Percentiles rank a stretch among this genome's conserved stretches.
Conservation (phyloP, 257 asterid species). For the Solanum habrochaites region DNA sequence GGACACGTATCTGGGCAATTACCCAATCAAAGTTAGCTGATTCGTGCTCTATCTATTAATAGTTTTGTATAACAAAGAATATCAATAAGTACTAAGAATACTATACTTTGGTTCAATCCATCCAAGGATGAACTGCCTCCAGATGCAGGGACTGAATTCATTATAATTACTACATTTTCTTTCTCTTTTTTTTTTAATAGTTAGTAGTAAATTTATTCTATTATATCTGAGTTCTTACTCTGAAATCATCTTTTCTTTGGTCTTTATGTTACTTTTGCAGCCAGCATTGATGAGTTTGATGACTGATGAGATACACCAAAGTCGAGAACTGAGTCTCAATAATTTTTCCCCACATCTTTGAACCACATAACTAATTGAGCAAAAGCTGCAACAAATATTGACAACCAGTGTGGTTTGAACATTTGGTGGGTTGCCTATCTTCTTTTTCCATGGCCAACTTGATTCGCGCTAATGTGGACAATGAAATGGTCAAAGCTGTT, state of each 20-base stretch:
- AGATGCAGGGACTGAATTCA: neutral
- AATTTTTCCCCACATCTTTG: neutral
- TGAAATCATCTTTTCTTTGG: neutral
- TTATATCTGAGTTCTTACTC: neutral
- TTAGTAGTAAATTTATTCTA: neutral
- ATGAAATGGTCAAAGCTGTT: conserved; percentile 34
- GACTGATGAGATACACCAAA: neutral
- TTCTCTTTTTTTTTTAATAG: neutral
- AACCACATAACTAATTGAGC: neutral
- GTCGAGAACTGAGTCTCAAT: neutral
- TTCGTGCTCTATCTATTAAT: neutral
- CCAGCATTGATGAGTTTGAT: neutral
- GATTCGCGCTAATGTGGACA: conserved; percentile 19
- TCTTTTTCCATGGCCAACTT: conserved; percentile 30
- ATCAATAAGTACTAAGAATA: neutral
- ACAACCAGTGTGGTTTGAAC: neutral
- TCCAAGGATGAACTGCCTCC: neutral
- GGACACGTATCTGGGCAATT: neutral
- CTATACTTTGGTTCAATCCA: neutral
- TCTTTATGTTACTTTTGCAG: neutral
- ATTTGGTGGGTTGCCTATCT: neutral
- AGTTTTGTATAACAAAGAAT: neutral
- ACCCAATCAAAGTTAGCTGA: neutral
- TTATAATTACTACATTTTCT: neutral
- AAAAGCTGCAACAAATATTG: neutral